Evolutionary conservation across 164 flowering plant genomes (phyloP).

Genomic region (Brasenia schreberi): DNA sequence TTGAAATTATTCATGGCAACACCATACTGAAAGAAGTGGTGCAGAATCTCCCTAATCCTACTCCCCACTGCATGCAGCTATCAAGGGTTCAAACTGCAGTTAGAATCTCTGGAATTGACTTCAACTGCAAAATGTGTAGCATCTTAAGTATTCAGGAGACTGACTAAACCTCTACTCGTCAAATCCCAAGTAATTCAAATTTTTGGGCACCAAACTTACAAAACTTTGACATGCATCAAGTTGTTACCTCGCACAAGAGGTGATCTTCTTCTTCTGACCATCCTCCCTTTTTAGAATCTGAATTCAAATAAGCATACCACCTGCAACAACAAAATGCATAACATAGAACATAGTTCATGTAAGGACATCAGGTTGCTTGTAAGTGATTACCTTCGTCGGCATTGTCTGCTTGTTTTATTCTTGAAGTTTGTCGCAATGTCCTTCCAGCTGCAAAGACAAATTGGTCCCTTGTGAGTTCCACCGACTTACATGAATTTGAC

Average conservation of each 20-base stretch:
- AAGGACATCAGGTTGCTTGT: neutral
- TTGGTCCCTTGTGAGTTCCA: neutral
- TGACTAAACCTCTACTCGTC: too few species aligned
- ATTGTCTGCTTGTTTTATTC: conserved; percentile 89
- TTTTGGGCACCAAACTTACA: too few species aligned
- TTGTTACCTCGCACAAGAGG: conserved; percentile 77
- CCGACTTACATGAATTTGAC: too few species aligned
- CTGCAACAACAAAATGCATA: conserved; percentile 21
- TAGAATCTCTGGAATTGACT: too few species aligned
- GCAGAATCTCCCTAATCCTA: too few species aligned
- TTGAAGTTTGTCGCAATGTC: conserved; percentile 76
- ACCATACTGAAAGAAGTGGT: too few species aligned
- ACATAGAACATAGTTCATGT: neutral
- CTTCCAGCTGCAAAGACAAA: conserved; percentile 55
- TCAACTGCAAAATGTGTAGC: too few species aligned
- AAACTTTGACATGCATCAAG: neutral
- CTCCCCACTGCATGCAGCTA: too few species aligned
- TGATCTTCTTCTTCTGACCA: conserved; percentile 97
- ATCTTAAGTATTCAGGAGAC: too few species aligned
- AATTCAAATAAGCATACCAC: conserved; percentile 91
- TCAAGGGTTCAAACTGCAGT: too few species aligned
- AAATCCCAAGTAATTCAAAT: too few species aligned
- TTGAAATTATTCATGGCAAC: too few species aligned
- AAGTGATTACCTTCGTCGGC: conserved; percentile 64
- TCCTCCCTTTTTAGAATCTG: conserved; percentile 96